Percentiles rank a stretch among this genome's conserved stretches.
phyloP scores from a whole-genome alignment of 2,329 filamentous ascomycete species.

The Scopulariopsis brevicaulis region DNA sequence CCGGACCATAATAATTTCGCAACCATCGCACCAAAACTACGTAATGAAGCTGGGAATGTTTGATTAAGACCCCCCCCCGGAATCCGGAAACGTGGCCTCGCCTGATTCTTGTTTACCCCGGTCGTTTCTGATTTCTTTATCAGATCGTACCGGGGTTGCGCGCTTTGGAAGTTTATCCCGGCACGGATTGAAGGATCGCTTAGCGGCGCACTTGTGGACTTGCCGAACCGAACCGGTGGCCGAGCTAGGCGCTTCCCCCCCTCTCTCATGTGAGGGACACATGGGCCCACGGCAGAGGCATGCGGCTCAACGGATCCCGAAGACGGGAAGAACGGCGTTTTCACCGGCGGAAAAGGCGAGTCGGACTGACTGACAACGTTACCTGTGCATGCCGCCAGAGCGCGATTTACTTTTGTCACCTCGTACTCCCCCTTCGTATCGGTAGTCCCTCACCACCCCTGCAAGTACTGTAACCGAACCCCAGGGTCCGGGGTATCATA shows the following conservation, averaged over 20 bases:
- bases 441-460: neutral
- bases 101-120: neutral
- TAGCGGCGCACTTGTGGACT: neutral
- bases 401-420: no score
- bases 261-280: neutral
- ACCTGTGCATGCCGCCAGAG: no score
- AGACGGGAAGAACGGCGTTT: no score
- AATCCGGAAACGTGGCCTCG: neutral
- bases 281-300: neutral
- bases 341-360: no score
- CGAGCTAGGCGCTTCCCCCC: neutral
- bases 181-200: no score
- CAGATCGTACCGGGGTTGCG: neutral
- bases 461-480: neutral
- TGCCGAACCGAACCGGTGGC: conserved; percentile 4
- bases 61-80: neutral
- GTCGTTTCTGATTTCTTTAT: neutral
- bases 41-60: neutral
- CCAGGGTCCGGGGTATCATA: neutral
- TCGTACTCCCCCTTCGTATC: no score
- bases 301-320: neutral
- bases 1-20: no score
- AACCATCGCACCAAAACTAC: neutral
- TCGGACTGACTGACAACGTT: no score
- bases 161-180: neutral